Conservation (phyloP, 2,329 filamentous ascomycete species). For the Bipolaris cookei region DNA sequence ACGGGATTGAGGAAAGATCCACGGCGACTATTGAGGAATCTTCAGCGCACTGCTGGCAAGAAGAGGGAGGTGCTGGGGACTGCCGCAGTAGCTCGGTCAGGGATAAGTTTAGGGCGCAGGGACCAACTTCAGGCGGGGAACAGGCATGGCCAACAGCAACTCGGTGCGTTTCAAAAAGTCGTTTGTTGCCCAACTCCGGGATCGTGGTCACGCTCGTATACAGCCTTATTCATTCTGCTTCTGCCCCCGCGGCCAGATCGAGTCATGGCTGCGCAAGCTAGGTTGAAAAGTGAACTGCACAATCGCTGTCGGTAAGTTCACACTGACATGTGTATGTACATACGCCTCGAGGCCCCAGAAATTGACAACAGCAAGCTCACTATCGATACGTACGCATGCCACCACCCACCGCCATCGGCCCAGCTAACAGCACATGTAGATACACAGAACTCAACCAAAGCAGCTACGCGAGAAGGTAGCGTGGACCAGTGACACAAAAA, state of each 20-base stretch:
- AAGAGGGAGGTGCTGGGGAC: slow-evolving; percentile 21
- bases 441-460: neutral
- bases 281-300: neutral
- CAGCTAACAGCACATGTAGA: neutral
- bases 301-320: neutral
- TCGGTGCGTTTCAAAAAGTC: slow-evolving; percentile 8
- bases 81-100: slow-evolving; percentile 38
- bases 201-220: neutral
- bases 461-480: slow-evolving; percentile 18
- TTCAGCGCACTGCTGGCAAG: slow-evolving; percentile 23
- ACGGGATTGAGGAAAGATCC: slow-evolving; percentile 22
- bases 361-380: neutral
- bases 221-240: neutral
- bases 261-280: neutral
- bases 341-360: neutral
- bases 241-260: neutral
- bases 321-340: too few species aligned
- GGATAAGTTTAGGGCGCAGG: slow-evolving; percentile 29
- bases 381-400: slow-evolving; percentile 4
- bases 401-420: neutral
- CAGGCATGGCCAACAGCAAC: slow-evolving; percentile 6
- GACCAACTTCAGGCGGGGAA: slow-evolving; percentile 15
- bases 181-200: neutral
- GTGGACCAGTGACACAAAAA: slow-evolving; percentile 7
- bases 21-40: slow-evolving; percentile 25